These are phyloP conservation scores for Babesia bovis DNA, from an alignment of 169 alveolate species.

Conservation along the genomic window DNA sequence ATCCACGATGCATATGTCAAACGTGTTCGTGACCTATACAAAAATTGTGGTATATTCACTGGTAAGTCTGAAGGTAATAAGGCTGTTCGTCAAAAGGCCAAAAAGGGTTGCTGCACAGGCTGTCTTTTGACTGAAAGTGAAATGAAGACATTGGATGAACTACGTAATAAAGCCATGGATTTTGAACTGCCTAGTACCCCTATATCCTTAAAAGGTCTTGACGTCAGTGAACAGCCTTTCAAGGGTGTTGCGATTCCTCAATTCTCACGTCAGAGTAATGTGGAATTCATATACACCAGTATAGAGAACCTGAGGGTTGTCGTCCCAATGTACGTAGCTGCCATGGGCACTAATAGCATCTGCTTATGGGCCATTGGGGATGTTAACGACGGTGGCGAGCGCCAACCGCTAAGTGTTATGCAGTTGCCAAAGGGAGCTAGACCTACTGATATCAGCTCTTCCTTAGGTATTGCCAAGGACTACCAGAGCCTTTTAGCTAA, in stretches of 20 bases:
- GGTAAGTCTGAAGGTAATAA: not conserved
- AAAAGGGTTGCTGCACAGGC: slow-evolving; percentile 39
- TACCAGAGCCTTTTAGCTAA: slow-evolving; percentile 5
- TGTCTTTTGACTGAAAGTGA: slow-evolving; percentile 46
- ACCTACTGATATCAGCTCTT: slow-evolving; percentile 60
- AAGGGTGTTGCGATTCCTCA: slow-evolving; percentile 36
- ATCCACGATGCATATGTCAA: slow-evolving; percentile 7
- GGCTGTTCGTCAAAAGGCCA: not conserved
- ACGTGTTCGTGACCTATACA: not conserved
- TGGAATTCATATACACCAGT: slow-evolving; percentile 44
- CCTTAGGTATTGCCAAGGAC: slow-evolving; percentile 42
- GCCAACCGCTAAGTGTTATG: slow-evolving; percentile 44
- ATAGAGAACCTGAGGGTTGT: slow-evolving; percentile 28
- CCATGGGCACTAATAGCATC: slow-evolving; percentile 28
- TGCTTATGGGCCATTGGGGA: slow-evolving; percentile 57
- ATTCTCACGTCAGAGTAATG: slow-evolving; percentile 29
- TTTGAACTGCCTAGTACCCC: slow-evolving; percentile 11
- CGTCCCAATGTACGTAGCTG: slow-evolving; percentile 51
- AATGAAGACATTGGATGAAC: slow-evolving; percentile 19
- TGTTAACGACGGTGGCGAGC: slow-evolving; percentile 4
- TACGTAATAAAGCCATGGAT: slow-evolving; percentile 5
- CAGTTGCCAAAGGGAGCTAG: slow-evolving; percentile 39
- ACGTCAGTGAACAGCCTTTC: slow-evolving; percentile 5
- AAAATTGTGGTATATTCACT: no score
- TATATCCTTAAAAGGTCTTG: slow-evolving; percentile 36